phyloP scores from a whole-genome alignment of 139 green algal genomes.

The Asterochloris sp. region DNA sequence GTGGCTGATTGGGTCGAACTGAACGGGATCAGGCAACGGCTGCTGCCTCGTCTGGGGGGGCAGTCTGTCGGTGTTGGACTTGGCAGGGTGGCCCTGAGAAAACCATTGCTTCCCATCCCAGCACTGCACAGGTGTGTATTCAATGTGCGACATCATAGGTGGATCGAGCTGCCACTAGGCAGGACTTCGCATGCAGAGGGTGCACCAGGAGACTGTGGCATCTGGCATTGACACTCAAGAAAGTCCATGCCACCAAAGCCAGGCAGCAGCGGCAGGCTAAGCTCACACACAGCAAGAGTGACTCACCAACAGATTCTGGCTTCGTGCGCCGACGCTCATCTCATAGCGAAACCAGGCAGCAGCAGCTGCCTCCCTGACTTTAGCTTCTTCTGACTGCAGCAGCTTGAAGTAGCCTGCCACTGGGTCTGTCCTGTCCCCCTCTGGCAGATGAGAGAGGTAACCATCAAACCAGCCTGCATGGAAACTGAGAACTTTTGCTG shows the following conservation, averaged over 20 bases:
- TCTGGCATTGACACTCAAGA: background rate
- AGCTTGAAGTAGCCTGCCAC: constrained; percentile 43
- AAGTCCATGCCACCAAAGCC: background rate
- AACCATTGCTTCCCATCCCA: too few relatives aligned
- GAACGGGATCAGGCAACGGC: background rate
- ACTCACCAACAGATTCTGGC: background rate
- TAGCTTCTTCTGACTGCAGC: constrained; percentile 22
- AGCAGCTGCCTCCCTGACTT: constrained; percentile 23
- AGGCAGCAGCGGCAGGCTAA: background rate
- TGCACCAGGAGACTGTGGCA: background rate
- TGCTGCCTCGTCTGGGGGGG: background rate
- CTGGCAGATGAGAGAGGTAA: constrained; percentile 30
- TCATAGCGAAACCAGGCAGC: background rate
- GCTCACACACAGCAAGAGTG: background rate
- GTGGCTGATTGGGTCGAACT: too few relatives aligned
- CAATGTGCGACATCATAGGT: too few relatives aligned
- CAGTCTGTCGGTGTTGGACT: too few relatives aligned
- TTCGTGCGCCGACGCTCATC: background rate
- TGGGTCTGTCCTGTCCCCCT: constrained; percentile 25
- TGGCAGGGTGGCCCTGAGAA: too few relatives aligned
- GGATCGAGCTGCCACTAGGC: too few relatives aligned
- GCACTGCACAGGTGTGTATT: too few relatives aligned
- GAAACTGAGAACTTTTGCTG: background rate
- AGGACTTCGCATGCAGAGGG: background rate
- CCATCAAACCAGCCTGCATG: constrained; percentile 25